Conservation (phyloP, 2,329 filamentous ascomycete genomes). For the Erysiphe neolycopersici region DNA sequence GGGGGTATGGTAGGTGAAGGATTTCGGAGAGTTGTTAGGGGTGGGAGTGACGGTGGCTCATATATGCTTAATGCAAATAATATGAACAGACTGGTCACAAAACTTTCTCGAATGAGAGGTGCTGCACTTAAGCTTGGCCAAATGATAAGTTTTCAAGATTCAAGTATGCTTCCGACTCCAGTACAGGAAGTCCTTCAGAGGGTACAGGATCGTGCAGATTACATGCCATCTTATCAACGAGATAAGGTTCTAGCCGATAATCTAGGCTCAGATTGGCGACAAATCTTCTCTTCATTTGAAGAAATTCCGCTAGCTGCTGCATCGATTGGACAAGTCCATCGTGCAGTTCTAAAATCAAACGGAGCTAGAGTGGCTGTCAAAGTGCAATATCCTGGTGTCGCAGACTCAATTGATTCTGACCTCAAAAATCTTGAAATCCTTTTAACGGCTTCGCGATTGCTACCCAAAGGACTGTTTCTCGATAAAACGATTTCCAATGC, state of each 20-base stretch:
- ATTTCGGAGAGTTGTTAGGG: slow-evolving; percentile 45
- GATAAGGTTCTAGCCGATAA: slow-evolving; percentile 59
- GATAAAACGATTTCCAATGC: slow-evolving; percentile 96
- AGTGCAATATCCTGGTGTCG: slow-evolving; percentile 89
- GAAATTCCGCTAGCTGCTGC: slow-evolving; percentile 84
- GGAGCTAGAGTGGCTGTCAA: slow-evolving; percentile 71
- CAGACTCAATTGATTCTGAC: slow-evolving; percentile 87
- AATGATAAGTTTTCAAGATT: slow-evolving; percentile 95
- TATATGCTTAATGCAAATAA: slow-evolving; percentile 71
- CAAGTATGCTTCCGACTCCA: slow-evolving; percentile 69
- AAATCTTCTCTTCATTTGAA: slow-evolving; percentile 60
- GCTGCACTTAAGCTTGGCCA: slow-evolving; percentile 93
- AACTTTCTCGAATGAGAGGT: slow-evolving; percentile 85
- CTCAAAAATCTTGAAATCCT: slow-evolving; percentile 80
- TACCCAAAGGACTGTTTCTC: slow-evolving; percentile 78
- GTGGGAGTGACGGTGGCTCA: slow-evolving; percentile 39
- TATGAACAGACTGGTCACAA: slow-evolving; percentile 77
- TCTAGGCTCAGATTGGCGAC: slow-evolving; percentile 60
- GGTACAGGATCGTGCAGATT: slow-evolving; percentile 89
- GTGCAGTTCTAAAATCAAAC: slow-evolving; percentile 49
- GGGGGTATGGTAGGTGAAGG: slow-evolving; percentile 73
- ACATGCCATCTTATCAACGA: slow-evolving; percentile 88
- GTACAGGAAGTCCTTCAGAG: slow-evolving; percentile 79
- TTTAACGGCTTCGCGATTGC: slow-evolving; percentile 64
- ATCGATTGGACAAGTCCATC: slow-evolving; percentile 90